Evolutionary conservation across 2,329 filamentous ascomycete genomes (phyloP), one percentile per base, ranked within the genome.

Genomic region (Penicillium thymicola): DNA sequence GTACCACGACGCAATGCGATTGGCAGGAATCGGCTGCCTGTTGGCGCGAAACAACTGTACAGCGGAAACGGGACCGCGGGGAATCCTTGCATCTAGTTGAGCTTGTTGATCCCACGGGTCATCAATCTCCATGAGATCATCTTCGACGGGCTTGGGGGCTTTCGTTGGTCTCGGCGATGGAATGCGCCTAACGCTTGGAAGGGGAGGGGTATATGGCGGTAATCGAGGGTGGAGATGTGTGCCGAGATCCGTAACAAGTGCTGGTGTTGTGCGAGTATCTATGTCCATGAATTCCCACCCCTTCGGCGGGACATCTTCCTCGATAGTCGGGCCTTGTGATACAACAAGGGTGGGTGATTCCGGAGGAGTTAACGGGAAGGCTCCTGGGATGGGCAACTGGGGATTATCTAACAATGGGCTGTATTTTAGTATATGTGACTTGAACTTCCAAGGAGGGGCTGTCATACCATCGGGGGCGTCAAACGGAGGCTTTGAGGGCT

Each of bases 41-140:
- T 52, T 34, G 4, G 67, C 63, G 16, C 59, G 55, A 34, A 72
- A 67, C 3, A 73, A 56, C 10, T 59, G 61, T 16, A 73, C 70
- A 16, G 70, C 70, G 2, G 71, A 73, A 7, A 72, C 61, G 1
- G 70, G 60, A 16, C 70, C 69, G 23, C 67, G 57, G 3, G 62
- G 65, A 5, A 59, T 45, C 4, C 59, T 57, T 36, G 62, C 56
- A 45, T 51, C 58, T 37, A 38, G 28, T 37, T 30, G 58, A 16
- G 59, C 56, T 32, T 59, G 57, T n/a, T 60, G 56, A 14, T 53
- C 40, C 61, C 65, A 72, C 0, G 67, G 65, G 37, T 70, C 63
- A 21, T 48, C 45, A 14, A 53, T 58, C 37, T 46, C 57, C 51
- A 50, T 49, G 4, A 23, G 44, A 50, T 62, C 53, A 37, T 61